Conservation (phyloP, 2,329 filamentous ascomycete species). For the Fusarium pseudonygamai region DNA sequence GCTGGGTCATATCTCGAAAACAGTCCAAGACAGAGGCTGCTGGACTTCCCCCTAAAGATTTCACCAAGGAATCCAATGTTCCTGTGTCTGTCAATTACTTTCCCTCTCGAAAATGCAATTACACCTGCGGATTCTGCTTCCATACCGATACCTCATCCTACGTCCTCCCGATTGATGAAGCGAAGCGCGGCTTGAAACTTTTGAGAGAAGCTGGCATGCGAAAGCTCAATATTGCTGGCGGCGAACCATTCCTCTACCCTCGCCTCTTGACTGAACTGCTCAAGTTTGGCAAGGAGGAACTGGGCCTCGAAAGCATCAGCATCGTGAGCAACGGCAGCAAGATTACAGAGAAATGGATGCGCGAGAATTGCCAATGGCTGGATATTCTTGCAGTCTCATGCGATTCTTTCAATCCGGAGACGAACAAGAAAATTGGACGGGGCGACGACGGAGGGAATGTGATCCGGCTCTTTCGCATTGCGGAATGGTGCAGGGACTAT, state of each 20-base stretch:
- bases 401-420: background rate
- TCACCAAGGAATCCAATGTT: background rate
- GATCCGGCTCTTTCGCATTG: background rate
- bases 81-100: background rate
- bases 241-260: background rate
- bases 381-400: background rate
- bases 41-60: accelerated
- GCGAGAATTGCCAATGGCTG: background rate
- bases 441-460: background rate
- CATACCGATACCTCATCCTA: background rate
- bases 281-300: background rate
- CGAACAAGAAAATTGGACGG: background rate
- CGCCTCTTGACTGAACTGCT: background rate
- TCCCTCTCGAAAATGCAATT: background rate
- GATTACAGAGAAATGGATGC: background rate
- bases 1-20: no score
- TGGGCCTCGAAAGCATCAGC: background rate
- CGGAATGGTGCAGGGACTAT: background rate
- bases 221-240: background rate
- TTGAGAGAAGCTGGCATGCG: background rate
- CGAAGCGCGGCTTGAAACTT: background rate
- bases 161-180: background rate
- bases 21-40: no score
- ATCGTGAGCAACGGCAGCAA: background rate
- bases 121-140: background rate